Conservation (phyloP, 1,284 basidiomycete species). For the Ganoderma lingzhi region DNA sequence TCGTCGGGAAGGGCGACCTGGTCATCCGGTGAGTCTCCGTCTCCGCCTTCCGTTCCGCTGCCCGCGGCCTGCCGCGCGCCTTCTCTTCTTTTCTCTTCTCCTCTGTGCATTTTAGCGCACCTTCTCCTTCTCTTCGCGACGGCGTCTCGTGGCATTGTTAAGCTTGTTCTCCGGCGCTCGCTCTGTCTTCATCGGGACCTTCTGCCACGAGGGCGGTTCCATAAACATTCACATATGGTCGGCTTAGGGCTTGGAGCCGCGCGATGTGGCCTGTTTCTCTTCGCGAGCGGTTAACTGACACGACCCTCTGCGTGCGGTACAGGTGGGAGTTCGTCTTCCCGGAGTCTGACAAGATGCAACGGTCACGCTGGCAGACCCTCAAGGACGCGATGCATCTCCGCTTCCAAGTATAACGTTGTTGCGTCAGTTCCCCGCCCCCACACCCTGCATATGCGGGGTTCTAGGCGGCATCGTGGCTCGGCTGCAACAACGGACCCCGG, state of each 20-base stretch:
- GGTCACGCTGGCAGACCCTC: slow-evolving; percentile 41
- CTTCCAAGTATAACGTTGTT: slow-evolving; percentile 22
- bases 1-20: slow-evolving; percentile 79
- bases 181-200: background rate
- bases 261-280: background rate
- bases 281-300: slow-evolving; percentile 18
- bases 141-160: background rate
- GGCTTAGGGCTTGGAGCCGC: background rate
- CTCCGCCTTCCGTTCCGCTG: background rate
- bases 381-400: slow-evolving; percentile 42
- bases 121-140: background rate
- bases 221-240: background rate
- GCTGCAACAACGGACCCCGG: background rate
- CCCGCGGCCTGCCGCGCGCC: background rate
- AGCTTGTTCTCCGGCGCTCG: background rate
- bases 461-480: slow-evolving; percentile 4
- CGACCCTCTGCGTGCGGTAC: slow-evolving; percentile 5
- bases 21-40: slow-evolving; percentile 67
- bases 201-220: background rate
- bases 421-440: background rate
- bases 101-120: background rate
- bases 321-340: slow-evolving; percentile 45
- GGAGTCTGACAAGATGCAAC: slow-evolving; percentile 37
- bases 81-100: background rate
- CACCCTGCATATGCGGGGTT: background rate